Conservation (phyloP, 108 stramenopile species). For the Fistulifera solaris region DNA sequence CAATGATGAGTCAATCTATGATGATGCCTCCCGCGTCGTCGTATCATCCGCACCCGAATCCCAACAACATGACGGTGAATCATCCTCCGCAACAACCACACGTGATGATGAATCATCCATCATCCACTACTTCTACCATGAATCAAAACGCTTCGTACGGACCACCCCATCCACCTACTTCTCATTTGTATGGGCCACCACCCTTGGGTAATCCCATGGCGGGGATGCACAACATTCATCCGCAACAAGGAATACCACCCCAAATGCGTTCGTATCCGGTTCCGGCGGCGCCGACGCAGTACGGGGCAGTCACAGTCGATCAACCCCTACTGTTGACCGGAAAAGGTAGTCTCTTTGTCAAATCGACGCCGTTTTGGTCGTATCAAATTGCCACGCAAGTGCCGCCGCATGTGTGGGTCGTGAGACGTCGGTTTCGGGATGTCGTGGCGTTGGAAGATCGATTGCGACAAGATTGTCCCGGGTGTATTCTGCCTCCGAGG, state of each 20-base stretch:
- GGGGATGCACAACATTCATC: slow-evolving; percentile 27
- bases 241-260: slow-evolving; percentile 4
- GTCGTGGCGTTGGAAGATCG: slow-evolving; percentile 77
- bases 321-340: slow-evolving; percentile 68
- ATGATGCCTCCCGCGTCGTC: too few relatives aligned
- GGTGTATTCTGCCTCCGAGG: slow-evolving; percentile 70
- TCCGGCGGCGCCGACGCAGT: slow-evolving; percentile 39
- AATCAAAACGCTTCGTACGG: too few relatives aligned
- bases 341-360: slow-evolving; percentile 22
- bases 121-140: too few relatives aligned
- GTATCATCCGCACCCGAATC: slow-evolving; percentile 5
- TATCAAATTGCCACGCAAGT: slow-evolving; percentile 60
- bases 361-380: slow-evolving; percentile 62
- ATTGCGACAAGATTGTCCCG: slow-evolving; percentile 55
- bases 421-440: slow-evolving; percentile 81
- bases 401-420: slow-evolving; percentile 37
- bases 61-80: neutral
- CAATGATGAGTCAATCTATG: too few relatives aligned
- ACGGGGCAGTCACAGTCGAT: slow-evolving; percentile 35
- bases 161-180: too few relatives aligned
- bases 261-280: slow-evolving; percentile 23
- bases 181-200: neutral
- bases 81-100: neutral
- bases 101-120: slow-evolving; percentile 1
- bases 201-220: neutral